phyloP scores from a whole-genome alignment of 2,329 filamentous ascomycete genomes.

The Hypoxylon sp. region DNA sequence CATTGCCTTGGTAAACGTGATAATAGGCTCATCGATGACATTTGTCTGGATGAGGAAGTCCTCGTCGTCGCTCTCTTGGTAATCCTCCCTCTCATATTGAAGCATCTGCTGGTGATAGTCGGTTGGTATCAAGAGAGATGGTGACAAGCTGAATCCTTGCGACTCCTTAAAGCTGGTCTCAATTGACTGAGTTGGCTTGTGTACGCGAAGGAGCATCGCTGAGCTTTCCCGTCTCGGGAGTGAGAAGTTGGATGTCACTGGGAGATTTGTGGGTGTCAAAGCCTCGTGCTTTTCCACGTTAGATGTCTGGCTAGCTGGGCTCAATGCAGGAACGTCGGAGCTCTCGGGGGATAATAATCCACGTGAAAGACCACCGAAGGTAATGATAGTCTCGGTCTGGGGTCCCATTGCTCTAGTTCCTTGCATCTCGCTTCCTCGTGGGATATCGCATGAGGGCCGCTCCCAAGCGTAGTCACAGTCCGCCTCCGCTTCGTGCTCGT shows the following conservation, averaged over 20 bases:
- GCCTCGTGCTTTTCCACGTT: constrained; percentile 60
- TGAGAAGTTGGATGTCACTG: constrained; percentile 67
- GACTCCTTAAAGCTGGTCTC: constrained; percentile 71
- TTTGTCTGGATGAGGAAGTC: constrained; percentile 46
- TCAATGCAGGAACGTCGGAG: constrained; percentile 64
- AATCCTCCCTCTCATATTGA: constrained; percentile 55
- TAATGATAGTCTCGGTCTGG: constrained; percentile 34
- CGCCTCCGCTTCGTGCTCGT: constrained; percentile 77
- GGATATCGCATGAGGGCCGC: constrained; percentile 67
- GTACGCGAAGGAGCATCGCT: constrained; percentile 52
- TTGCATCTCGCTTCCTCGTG: constrained; percentile 53
- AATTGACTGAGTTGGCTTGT: constrained; percentile 62
- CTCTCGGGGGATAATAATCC: constrained; percentile 53
- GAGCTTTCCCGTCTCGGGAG: constrained; percentile 61
- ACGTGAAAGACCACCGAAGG: constrained; percentile 28
- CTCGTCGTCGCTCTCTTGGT: constrained; percentile 54
- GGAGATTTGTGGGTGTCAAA: constrained; percentile 60
- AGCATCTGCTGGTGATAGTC: constrained; percentile 72
- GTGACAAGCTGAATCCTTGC: constrained; percentile 72
- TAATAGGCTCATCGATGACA: constrained; percentile 54
- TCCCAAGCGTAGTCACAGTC: constrained; percentile 78
- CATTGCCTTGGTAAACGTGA: constrained; percentile 55
- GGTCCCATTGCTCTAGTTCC: constrained; percentile 19
- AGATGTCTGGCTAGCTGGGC: constrained; percentile 65
- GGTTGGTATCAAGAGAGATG: constrained; percentile 72